Percentiles rank a stretch among this genome's conserved stretches.
Conservation (phyloP, 176 grass and related monocot species). For the Panicum miliaceum region DNA sequence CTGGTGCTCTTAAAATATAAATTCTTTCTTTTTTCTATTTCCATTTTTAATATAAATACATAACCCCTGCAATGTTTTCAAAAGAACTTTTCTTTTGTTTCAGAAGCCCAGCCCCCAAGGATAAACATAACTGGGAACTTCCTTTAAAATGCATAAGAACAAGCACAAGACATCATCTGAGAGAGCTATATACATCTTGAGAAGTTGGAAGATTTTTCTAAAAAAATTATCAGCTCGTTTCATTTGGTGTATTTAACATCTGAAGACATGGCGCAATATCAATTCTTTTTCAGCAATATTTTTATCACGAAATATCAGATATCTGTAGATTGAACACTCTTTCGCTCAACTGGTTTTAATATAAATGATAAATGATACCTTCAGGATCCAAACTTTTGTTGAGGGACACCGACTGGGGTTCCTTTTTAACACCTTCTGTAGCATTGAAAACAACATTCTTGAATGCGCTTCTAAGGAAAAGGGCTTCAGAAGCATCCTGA, state of each 20-base stretch:
- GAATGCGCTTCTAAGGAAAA: constrained; percentile 89
- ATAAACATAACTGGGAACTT: background rate
- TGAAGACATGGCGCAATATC: background rate
- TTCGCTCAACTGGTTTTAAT: background rate
- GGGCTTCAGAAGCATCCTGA: constrained; percentile 90
- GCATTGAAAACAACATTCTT: constrained; percentile 76
- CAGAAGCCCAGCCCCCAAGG: constrained; percentile 18
- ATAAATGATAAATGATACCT: constrained; percentile 43
- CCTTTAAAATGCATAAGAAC: constrained; percentile 1
- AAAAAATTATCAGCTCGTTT: background rate
- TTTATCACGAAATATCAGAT: background rate
- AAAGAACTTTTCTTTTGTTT: constrained; percentile 25
- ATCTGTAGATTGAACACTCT: background rate
- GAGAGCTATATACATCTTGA: background rate
- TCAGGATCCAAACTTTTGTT: constrained; percentile 63
- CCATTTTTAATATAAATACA: background rate
- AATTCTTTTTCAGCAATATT: constrained; percentile 2
- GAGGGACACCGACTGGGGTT: constrained; percentile 36
- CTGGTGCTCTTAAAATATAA: constrained; percentile 15
- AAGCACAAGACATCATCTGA: constrained; percentile 6
- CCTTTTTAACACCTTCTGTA: constrained; percentile 53
- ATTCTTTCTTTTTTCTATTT: background rate
- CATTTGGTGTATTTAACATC: constrained; percentile 29
- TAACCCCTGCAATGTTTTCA: background rate
- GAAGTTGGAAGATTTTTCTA: background rate